phyloP scores from a whole-genome alignment of 352 stramenopile genomes.

The Pilasporangium apinafurcum region DNA sequence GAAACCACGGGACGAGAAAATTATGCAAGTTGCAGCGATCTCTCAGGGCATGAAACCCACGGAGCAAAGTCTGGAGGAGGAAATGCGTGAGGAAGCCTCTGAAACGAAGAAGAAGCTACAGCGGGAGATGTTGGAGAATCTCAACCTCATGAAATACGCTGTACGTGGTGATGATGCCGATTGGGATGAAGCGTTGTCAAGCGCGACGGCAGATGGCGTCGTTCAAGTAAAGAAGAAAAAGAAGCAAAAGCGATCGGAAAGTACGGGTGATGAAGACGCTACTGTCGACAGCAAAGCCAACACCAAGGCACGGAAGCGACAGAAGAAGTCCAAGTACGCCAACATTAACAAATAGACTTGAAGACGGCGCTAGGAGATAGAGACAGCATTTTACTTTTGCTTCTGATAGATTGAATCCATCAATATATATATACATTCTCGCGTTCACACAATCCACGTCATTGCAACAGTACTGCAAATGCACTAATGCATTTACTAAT shows the following conservation, averaged over 20 bases:
- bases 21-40: constrained; percentile 35
- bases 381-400: too few relatives aligned
- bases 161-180: constrained; percentile 92
- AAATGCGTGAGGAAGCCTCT: constrained; percentile 65
- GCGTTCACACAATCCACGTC: too few relatives aligned
- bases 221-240: constrained; percentile 89
- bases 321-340: constrained; percentile 74
- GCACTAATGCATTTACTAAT: background rate
- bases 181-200: constrained; percentile 74
- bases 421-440: background rate
- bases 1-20: constrained; percentile 64
- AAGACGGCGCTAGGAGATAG: too few relatives aligned
- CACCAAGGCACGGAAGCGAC: constrained; percentile 61
- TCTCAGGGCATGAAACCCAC: constrained; percentile 79
- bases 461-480: background rate
- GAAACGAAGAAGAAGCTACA: constrained; percentile 81
- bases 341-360: constrained; percentile 47
- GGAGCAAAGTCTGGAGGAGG: constrained; percentile 73
- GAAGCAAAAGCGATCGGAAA: constrained; percentile 32
- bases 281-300: constrained; percentile 30
- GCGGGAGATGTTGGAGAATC: constrained; percentile 79
- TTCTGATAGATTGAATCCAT: too few relatives aligned
- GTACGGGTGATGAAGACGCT: constrained; percentile 26
- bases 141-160: constrained; percentile 95
- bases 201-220: constrained; percentile 29